phyloP scores from a whole-genome alignment of 2,329 filamentous ascomycete genomes.

The Ascochyta rabiei region DNA sequence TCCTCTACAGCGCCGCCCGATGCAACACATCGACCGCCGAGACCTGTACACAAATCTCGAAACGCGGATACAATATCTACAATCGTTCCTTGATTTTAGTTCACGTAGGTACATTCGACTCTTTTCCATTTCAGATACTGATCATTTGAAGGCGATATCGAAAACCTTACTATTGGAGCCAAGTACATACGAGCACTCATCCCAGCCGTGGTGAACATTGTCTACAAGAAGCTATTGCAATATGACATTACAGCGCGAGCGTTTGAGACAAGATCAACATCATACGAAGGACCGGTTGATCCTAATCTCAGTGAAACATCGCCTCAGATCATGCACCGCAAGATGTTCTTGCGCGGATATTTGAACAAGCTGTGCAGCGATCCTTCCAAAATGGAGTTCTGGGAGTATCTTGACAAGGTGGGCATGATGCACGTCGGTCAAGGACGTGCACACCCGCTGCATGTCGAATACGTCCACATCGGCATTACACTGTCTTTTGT shows the following conservation, averaged over 20 bases:
- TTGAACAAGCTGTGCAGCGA: slow-evolving; percentile 76
- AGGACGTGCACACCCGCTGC: slow-evolving; percentile 72
- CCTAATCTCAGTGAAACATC: slow-evolving; percentile 69
- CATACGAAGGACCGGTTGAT: slow-evolving; percentile 71
- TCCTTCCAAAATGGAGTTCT: slow-evolving; percentile 76
- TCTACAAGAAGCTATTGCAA: slow-evolving; percentile 80
- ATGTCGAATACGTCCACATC: slow-evolving; percentile 82
- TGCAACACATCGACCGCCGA: slow-evolving; percentile 70
- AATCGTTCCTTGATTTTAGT: slow-evolving; percentile 77
- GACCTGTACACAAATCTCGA: slow-evolving; percentile 75
- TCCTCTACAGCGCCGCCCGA: slow-evolving; percentile 36
- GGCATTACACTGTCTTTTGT: slow-evolving; percentile 75
- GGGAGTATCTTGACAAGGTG: slow-evolving; percentile 84
- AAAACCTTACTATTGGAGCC: slow-evolving; percentile 69
- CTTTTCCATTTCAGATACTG: not conserved
- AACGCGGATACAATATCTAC: slow-evolving; percentile 72
- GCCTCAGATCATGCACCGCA: slow-evolving; percentile 76
- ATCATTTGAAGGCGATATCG: slow-evolving; percentile 63
- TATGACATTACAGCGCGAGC: slow-evolving; percentile 83
- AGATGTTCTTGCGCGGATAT: slow-evolving; percentile 79
- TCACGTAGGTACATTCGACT: slow-evolving; percentile 59
- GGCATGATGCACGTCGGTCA: slow-evolving; percentile 85
- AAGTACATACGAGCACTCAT: slow-evolving; percentile 85
- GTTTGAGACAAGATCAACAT: slow-evolving; percentile 66
- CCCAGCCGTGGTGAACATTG: slow-evolving; percentile 81